These are phyloP conservation scores for Globisporangium parvum DNA, from an alignment of 352 stramenopile genomes.

Conservation along the genomic window DNA sequence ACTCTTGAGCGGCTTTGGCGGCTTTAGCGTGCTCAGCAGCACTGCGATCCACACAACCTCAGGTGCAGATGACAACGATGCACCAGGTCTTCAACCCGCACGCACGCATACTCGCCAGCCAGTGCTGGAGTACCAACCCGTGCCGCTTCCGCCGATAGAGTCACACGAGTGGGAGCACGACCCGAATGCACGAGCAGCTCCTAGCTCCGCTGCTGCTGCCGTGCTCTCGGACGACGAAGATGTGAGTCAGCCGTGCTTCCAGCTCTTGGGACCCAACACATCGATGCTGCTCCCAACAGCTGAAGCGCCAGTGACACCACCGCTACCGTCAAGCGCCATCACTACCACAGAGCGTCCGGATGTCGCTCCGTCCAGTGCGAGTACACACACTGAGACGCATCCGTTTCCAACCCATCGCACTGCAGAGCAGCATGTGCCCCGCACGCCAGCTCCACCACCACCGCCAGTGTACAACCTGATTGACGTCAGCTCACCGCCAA, in stretches of 20 bases:
- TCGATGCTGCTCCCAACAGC: constrained; percentile 15
- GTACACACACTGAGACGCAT: too few relatives aligned
- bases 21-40: neutral
- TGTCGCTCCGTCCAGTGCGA: too few relatives aligned
- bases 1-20: neutral
- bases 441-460: neutral
- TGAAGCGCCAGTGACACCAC: neutral
- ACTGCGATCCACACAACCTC: constrained; percentile 1
- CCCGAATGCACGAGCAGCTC: too few relatives aligned
- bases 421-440: too few relatives aligned
- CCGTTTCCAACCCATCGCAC: too few relatives aligned
- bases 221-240: constrained; percentile 6
- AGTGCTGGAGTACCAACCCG: neutral
- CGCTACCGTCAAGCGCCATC: too few relatives aligned
- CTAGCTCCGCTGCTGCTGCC: neutral
- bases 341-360: too few relatives aligned
- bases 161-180: neutral
- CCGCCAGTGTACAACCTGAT: constrained; percentile 5
- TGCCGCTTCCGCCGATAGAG: neutral
- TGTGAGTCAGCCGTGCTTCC: constrained; percentile 40
- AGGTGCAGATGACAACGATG: constrained; percentile 3
- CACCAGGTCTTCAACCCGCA: neutral
- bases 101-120: neutral
- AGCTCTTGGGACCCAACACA: constrained; percentile 28
- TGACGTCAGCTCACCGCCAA: constrained; percentile 6